phyloP scores from a whole-genome alignment of 495 filamentous ascomycete genomes.

The Hypoxylon intermedium region DNA sequence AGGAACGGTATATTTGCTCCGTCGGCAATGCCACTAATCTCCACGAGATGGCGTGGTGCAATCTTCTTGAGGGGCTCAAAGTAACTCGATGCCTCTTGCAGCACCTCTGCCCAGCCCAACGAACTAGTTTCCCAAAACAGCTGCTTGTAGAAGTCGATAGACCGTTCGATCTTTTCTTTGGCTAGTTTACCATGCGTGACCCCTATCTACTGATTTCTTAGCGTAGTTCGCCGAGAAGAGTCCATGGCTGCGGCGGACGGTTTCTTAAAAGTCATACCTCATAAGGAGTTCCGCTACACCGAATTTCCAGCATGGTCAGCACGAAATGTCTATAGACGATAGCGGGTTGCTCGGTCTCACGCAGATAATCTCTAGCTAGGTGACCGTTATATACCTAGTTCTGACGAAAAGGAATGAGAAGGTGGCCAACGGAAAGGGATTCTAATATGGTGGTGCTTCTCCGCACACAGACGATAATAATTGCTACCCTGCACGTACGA shows the following conservation, averaged over 20 bases:
- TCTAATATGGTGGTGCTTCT: too few species aligned
- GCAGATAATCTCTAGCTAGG: neutral
- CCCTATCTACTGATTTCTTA: slow-evolving; percentile 33
- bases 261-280: slow-evolving; percentile 26
- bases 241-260: neutral
- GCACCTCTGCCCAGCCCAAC: slow-evolving; percentile 37
- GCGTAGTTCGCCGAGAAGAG: neutral
- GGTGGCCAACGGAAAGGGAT: too few species aligned
- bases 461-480: too few species aligned
- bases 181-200: slow-evolving; percentile 34
- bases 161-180: slow-evolving; percentile 32
- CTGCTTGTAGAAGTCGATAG: slow-evolving; percentile 39
- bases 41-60: slow-evolving; percentile 54
- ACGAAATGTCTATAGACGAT: too few species aligned
- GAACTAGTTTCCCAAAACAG: slow-evolving; percentile 36
- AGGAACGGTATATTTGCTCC: slow-evolving; percentile 60
- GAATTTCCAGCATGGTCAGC: slow-evolving; percentile 46
- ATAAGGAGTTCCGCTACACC: slow-evolving; percentile 42
- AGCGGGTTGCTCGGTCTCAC: too few species aligned
- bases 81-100: slow-evolving; percentile 36
- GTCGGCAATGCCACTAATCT: slow-evolving; percentile 66
- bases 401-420: too few species aligned
- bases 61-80: slow-evolving; percentile 32
- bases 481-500: too few species aligned
- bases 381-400: too few species aligned